Conservation (phyloP, 768 basidiomycete species). For the Termitomyces sp. region DNA sequence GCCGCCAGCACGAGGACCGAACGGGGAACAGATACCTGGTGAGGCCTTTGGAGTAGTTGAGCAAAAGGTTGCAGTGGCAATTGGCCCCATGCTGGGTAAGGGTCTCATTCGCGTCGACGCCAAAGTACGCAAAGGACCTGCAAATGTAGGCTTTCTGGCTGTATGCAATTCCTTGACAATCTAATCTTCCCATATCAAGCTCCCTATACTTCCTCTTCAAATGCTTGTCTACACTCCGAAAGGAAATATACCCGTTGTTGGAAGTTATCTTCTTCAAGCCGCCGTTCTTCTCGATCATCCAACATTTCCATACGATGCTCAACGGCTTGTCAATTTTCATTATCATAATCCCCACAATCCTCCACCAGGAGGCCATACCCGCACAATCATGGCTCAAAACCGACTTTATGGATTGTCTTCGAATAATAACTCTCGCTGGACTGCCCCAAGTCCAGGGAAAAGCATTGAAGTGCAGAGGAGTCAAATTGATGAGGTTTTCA, state of each 20-base stretch:
- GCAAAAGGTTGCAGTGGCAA: constrained; percentile 72
- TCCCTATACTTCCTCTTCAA: constrained; percentile 78
- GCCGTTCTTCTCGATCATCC: constrained; percentile 81
- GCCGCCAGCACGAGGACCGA: constrained; percentile 44
- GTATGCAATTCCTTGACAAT: constrained; percentile 12
- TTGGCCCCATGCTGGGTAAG: constrained; percentile 83
- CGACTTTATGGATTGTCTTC: constrained; percentile 31
- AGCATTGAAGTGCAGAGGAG: constrained; percentile 88
- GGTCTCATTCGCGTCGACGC: constrained; percentile 80
- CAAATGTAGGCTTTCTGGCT: constrained; percentile 38
- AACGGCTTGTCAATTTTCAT: constrained; percentile 53
- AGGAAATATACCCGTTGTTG: constrained; percentile 83
- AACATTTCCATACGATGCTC: constrained; percentile 55
- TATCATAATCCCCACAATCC: constrained; percentile 92
- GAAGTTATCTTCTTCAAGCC: constrained; percentile 64
- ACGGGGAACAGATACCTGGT: constrained; percentile 51
- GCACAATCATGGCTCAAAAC: constrained; percentile 33
- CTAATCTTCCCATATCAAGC: constrained; percentile 34
- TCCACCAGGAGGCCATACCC: constrained; percentile 60
- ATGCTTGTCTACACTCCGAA: constrained; percentile 93
- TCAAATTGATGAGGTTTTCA: constrained; percentile 93
- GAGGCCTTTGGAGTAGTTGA: constrained; percentile 83
- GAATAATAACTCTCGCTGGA: constrained; percentile 46
- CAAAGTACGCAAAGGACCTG: constrained; percentile 60
- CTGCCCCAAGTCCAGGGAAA: constrained; percentile 55